These are phyloP conservation scores for Phyllosticta citrichinensis DNA, from an alignment of 2,329 filamentous ascomycete species.

Conservation along the genomic window DNA sequence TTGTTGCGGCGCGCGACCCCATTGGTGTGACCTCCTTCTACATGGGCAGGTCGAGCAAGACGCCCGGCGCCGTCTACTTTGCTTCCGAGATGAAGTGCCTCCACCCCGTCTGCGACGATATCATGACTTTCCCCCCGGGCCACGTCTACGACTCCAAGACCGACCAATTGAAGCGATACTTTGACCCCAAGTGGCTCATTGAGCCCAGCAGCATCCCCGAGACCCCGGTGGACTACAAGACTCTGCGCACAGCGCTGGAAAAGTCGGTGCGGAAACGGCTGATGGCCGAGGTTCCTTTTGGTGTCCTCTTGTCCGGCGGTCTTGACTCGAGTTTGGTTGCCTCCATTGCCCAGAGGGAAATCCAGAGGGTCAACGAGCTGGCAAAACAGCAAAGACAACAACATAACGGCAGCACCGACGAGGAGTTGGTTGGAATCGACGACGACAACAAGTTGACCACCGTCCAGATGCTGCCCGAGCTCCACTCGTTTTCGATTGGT, in stretches of 20 bases:
- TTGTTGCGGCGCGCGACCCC: constrained; percentile 87
- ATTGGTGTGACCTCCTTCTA: constrained; percentile 98
- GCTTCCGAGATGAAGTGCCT: constrained; percentile 94
- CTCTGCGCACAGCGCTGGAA: constrained; percentile 73
- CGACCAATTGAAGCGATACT: constrained; percentile 76
- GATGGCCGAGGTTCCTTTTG: constrained; percentile 98
- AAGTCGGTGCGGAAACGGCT: constrained; percentile 88
- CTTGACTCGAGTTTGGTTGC: constrained; percentile 93
- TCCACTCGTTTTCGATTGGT: constrained; percentile 98
- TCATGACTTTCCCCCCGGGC: constrained; percentile 86
- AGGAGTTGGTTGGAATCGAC: constrained; percentile 78
- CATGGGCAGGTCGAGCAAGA: constrained; percentile 75
- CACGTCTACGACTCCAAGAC: constrained; percentile 95
- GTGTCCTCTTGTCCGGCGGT: constrained; percentile 88
- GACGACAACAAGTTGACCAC: constrained; percentile 83
- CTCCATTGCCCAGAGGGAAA: constrained; percentile 90
- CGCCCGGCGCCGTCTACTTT: constrained; percentile 83
- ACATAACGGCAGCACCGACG: constrained; percentile 35
- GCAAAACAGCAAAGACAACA: constrained; percentile 29
- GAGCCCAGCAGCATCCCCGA: constrained; percentile 69
- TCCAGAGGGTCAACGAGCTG: constrained; percentile 61
- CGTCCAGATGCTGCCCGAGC: constrained; percentile 80
- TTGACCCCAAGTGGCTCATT: constrained; percentile 78
- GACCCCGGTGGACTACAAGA: constrained; percentile 72
- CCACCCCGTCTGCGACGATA: constrained; percentile 88